Percentiles rank a stretch among this genome's conserved stretches.
Evolutionary conservation across 2,329 filamentous ascomycete genomes (phyloP).

Genomic region (Fusarium continuum): DNA sequence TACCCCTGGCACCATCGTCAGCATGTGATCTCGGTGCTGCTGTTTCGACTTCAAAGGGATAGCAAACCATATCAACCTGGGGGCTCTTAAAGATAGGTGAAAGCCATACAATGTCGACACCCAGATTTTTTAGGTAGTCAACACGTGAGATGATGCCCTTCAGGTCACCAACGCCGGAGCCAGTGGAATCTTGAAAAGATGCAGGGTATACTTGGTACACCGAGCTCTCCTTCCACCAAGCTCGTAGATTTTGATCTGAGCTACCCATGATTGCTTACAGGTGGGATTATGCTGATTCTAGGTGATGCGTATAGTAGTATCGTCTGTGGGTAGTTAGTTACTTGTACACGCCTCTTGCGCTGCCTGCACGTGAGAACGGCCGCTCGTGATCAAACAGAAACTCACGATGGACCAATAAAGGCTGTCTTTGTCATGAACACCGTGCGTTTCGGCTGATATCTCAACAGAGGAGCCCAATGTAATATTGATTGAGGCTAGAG

Average conservation of each 20-base stretch:
- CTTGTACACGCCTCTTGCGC: background rate
- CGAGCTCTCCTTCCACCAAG: slow-evolving; percentile 69
- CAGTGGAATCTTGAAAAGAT: slow-evolving; percentile 68
- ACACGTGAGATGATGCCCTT: slow-evolving; percentile 65
- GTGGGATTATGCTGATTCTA: background rate
- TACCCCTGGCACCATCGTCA: slow-evolving; percentile 62
- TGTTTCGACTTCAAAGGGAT: background rate
- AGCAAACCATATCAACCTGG: slow-evolving; percentile 68
- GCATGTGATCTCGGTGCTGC: background rate
- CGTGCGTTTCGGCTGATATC: background rate
- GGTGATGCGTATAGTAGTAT: background rate
- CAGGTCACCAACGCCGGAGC: slow-evolving; percentile 65
- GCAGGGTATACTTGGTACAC: slow-evolving; percentile 71
- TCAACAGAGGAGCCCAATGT: background rate
- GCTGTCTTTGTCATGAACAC: background rate
- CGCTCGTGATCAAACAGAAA: slow-evolving; percentile 13
- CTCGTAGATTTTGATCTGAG: slow-evolving; percentile 39
- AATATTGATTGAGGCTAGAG: background rate
- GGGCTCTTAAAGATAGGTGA: slow-evolving; percentile 61
- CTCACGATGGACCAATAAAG: slow-evolving; percentile 18
- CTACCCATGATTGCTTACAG: slow-evolving; percentile 36
- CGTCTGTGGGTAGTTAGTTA: slow-evolving; percentile 3
- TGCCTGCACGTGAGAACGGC: slow-evolving; percentile 13
- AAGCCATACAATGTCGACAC: slow-evolving; percentile 67
- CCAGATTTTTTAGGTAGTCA: slow-evolving; percentile 64